Percentiles rank a stretch among this genome's conserved stretches.
These are phyloP conservation scores for Solioccasus polychromus DNA, from an alignment of 768 basidiomycete genomes.

Conservation along the genomic window DNA sequence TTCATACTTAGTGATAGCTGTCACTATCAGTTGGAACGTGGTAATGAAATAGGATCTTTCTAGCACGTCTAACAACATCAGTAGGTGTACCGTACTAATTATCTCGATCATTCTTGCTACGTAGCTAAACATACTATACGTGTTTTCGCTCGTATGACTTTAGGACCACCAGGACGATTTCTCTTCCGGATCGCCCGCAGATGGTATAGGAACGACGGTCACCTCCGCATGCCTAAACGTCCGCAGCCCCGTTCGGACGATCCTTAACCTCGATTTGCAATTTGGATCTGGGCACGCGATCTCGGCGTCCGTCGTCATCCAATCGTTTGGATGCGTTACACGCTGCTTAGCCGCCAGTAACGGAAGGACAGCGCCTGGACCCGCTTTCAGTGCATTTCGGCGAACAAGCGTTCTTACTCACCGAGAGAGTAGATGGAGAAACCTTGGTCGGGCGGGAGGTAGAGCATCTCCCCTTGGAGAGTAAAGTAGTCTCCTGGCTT, in stretches of 20 bases:
- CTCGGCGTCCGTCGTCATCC: slow-evolving; percentile 67
- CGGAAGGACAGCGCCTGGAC: slow-evolving; percentile 57
- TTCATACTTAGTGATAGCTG: no score
- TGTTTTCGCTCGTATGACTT: no score
- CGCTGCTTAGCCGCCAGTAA: slow-evolving; percentile 70
- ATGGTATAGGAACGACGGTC: slow-evolving; percentile 42
- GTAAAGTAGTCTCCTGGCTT: slow-evolving; percentile 62
- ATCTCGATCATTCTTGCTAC: no score
- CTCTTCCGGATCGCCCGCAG: not conserved
- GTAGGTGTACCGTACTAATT: no score
- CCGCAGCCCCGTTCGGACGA: slow-evolving; percentile 48
- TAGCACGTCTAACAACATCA: no score
- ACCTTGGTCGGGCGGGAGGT: slow-evolving; percentile 59
- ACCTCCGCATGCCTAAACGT: slow-evolving; percentile 54
- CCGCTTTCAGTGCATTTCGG: not conserved
- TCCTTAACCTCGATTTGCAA: slow-evolving; percentile 54
- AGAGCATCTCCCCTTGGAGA: slow-evolving; percentile 61
- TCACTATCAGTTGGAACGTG: no score
- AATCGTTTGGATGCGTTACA: slow-evolving; percentile 51
- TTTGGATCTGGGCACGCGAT: slow-evolving; percentile 68
- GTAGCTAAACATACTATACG: no score
- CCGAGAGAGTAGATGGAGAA: slow-evolving; percentile 69
- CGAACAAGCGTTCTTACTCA: no score
- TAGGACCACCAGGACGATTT: no score
- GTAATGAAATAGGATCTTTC: no score